Evolutionary conservation across 208 protist genomes (phyloP).

Genomic region (Trypanosoma congolense): DNA sequence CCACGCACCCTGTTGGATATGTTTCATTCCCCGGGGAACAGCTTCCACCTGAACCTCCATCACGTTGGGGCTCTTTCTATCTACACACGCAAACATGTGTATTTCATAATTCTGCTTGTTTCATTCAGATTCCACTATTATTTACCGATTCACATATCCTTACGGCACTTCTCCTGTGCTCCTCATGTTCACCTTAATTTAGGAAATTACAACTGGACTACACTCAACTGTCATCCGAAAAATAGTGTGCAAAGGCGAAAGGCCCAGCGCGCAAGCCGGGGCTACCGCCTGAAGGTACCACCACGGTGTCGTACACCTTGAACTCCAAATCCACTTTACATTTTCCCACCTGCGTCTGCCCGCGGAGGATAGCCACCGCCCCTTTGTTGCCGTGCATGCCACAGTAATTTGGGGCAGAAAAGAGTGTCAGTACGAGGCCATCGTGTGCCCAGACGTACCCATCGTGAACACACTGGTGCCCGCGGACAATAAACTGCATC

Average conservation of each 20-base stretch:
- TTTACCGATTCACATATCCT: no score
- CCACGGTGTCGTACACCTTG: constrained; percentile 39
- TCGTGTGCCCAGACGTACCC: constrained; percentile 76
- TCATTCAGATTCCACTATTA: no score
- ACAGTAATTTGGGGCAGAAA: constrained; percentile 88
- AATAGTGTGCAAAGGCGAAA: constrained; percentile 1
- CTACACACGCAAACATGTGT: no score
- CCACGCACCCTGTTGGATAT: no score
- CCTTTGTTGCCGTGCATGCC: constrained; percentile 63
- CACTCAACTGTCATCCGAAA: constrained; percentile 8
- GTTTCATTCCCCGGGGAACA: no score
- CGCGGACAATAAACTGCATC: constrained; percentile 92
- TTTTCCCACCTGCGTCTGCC: constrained; percentile 31
- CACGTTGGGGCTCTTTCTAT: no score
- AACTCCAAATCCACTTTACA: constrained; percentile 61
- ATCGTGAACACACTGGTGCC: constrained; percentile 91
- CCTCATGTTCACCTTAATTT: no score
- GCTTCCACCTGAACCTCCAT: no score
- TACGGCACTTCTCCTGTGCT: no score
- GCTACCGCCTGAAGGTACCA: constrained; percentile 1
- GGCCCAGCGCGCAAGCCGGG: background rate
- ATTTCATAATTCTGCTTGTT: no score
- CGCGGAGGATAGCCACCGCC: constrained; percentile 62
- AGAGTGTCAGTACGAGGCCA: constrained; percentile 58
- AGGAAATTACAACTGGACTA: no score